Evolutionary conservation across 257 asterid species (phyloP), one percentile per base, ranked within the genome.

Genomic region (Solanum appendiculatum): DNA sequence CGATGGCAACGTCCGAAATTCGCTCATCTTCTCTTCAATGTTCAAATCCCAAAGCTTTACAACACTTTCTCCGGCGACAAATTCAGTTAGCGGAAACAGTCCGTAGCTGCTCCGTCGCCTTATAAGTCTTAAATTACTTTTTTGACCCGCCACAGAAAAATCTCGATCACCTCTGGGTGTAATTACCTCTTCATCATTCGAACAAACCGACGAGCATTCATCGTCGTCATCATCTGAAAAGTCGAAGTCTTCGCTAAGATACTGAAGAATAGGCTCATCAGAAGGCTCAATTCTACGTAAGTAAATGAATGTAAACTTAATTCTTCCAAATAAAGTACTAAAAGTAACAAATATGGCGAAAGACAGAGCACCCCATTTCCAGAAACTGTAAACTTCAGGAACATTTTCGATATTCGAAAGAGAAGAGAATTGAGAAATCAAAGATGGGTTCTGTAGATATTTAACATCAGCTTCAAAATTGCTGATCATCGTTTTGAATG

Each of bases 331-430:
- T 87, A 94, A 34, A 87, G 97, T 87, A 90, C 95, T 90, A 84
- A 95, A 93, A 21, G 98, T 91, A 0, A 98, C 98, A 3, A 92
- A 84, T 31, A 97, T 74, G 0, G 98, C 98, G 4, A 97, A 88
- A 88, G 96, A 85, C 15, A 97, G 48, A 18, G 99, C 99, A 9
- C 98, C 97, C 98, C 97, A 97, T 90, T 95, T 96, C 98, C 98
- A 97, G 83, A 94, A 92, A 58, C 89, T 88, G 86, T 84, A 91
- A 12, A 88, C 88, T 46, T 88, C 92, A 20, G 88, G 87, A 25
- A 89, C 72, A 0, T 88, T 89, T 20, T 85, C 89, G 7, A 89
- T 78, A 16, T 86, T 88, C 3, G 94, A 85, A 86, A 90, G 72
- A 10, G 96, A 51, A 51, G 89, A 80, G 81, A 92, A 92, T 29